Evolutionary conservation across 1,139 yeast genomes (phyloP).

Genomic region (Yamadazyma diospyri): DNA sequence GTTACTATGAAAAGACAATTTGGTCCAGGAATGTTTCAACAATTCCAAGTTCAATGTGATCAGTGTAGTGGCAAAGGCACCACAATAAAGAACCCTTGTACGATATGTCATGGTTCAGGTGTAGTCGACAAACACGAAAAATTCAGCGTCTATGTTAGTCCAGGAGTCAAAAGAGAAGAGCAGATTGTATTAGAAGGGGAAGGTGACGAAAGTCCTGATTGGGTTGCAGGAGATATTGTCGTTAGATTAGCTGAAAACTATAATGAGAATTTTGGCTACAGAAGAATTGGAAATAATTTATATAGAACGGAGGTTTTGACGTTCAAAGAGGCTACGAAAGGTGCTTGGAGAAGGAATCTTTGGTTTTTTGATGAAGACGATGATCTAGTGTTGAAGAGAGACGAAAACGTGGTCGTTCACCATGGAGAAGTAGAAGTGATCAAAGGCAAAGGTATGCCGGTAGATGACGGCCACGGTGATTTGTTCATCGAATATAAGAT

Average conservation of each 20-base stretch:
- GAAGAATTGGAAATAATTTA: slow-evolving; percentile 70
- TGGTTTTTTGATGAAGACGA: slow-evolving; percentile 63
- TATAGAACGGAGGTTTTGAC: slow-evolving; percentile 80
- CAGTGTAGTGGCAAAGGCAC: slow-evolving; percentile 77
- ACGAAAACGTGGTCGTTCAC: slow-evolving; percentile 46
- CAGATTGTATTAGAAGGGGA: slow-evolving; percentile 65
- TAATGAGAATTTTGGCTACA: slow-evolving; percentile 69
- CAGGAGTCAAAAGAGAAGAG: slow-evolving; percentile 67
- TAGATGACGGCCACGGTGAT: slow-evolving; percentile 63
- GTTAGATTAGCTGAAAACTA: slow-evolving; percentile 56
- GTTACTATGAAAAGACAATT: slow-evolving; percentile 66
- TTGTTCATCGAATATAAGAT: slow-evolving; percentile 69
- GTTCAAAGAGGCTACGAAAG: slow-evolving; percentile 65
- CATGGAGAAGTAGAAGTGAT: slow-evolving; percentile 72
- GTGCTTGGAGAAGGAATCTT: slow-evolving; percentile 75
- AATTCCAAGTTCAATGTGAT: slow-evolving; percentile 75
- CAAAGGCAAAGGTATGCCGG: slow-evolving; percentile 84
- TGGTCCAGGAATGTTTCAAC: slow-evolving; percentile 90
- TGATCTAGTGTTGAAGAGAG: slow-evolving; percentile 46
- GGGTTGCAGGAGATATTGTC: slow-evolving; percentile 74
- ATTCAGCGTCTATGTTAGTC: slow-evolving; percentile 59
- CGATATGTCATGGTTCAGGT: slow-evolving; percentile 66
- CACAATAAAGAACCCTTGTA: slow-evolving; percentile 60
- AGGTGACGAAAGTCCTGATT: slow-evolving; percentile 81
- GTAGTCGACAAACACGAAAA: slow-evolving; percentile 54